Base-by-base conservation (phyloP, 2,329 filamentous ascomycete species). In the Hymenoscyphus linearis region DNA sequence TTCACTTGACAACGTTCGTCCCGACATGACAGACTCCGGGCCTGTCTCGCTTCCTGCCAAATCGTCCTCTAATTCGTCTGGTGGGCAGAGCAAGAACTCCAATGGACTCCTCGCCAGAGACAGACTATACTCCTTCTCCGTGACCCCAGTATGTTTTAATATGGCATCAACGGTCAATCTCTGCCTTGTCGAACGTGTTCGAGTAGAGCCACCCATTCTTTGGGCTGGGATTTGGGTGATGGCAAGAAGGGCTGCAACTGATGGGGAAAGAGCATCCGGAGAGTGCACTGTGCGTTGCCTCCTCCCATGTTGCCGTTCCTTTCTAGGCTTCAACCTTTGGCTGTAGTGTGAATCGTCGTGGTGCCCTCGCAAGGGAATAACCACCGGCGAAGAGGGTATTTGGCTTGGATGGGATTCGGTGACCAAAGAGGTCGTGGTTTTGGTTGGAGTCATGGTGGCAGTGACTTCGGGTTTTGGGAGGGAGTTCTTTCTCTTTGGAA, bases 191-290 rank as follows among this genome's bases (percentile, higher is more conserved):
- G 58, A 65, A 31, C 64, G 62, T 52, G 57, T 60, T 47, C 68
- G 67, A 37, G 58, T 37, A 35, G 58, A 66, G 13, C 56, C 34
- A 31, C 62, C 65, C 50, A 61, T 71, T 59, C 74, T 78, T 66
- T 78, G 73, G 56, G 80, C 73, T 66, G 77, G 85, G 56, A 88
- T 88, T 64, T 79, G 81, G 34, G 85, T 88, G 58, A 85, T 77
- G 35, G 85, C 85, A 36, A 88, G 76, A 31, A 88, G 75, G 13
- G 83, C 83, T 5, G 83, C 83, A 31, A 87, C 79, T 0, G 84
- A 85, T 0, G 84, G 79, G 4, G 85, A 81, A 25, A 87, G 76
- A 16, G 78, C 75, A 61, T 85, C 82, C 5, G 82, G 78, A 1
- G 80, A 79, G 69, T 81, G 80, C 1, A 76, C 72, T 59, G 81